Percentiles rank a stretch among this genome's conserved stretches.
Conservation (phyloP, 345 rosid species). For the Salix caprea region DNA sequence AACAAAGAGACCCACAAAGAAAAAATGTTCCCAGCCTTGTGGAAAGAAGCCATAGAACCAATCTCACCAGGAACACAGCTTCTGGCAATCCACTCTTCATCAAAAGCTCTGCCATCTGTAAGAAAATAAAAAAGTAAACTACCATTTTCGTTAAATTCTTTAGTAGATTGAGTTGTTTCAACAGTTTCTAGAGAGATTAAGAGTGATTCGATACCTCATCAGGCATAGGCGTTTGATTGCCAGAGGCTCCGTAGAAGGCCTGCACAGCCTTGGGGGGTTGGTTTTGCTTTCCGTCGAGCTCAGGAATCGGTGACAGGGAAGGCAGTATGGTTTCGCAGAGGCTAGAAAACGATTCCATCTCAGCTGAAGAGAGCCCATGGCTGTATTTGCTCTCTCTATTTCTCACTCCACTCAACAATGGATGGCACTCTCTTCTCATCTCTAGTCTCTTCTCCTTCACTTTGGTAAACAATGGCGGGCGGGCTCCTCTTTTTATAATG, state of each 20-base stretch:
- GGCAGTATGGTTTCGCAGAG: slow-evolving; percentile 59
- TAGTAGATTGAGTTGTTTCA: background rate
- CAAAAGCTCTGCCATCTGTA: slow-evolving; percentile 42
- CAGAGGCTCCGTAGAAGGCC: slow-evolving; percentile 48
- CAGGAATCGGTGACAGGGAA: slow-evolving; percentile 23
- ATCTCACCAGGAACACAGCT: slow-evolving; percentile 34
- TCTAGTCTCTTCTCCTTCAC: background rate
- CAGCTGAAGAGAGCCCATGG: slow-evolving; percentile 42
- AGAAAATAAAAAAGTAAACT: background rate
- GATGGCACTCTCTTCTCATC: slow-evolving; percentile 29
- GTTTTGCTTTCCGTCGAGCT: slow-evolving; percentile 4
- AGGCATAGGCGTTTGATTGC: slow-evolving; percentile 30
- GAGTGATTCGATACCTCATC: slow-evolving; percentile 33
- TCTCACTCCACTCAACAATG: slow-evolving; percentile 32
- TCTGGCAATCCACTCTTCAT: slow-evolving; percentile 26
- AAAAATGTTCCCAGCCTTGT: slow-evolving; percentile 69
- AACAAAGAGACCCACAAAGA: slow-evolving; percentile 57
- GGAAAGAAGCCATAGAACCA: slow-evolving; percentile 40
- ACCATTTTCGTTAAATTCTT: background rate
- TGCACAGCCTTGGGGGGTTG: slow-evolving; percentile 24
- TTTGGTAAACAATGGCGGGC: background rate
- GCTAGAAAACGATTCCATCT: slow-evolving; percentile 48
- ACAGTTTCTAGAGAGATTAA: background rate
- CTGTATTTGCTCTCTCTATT: slow-evolving; percentile 12
- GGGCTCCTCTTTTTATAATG: background rate